Base-by-base conservation (phyloP, 495 filamentous ascomycete genomes). In the Penicillium herquei region DNA sequence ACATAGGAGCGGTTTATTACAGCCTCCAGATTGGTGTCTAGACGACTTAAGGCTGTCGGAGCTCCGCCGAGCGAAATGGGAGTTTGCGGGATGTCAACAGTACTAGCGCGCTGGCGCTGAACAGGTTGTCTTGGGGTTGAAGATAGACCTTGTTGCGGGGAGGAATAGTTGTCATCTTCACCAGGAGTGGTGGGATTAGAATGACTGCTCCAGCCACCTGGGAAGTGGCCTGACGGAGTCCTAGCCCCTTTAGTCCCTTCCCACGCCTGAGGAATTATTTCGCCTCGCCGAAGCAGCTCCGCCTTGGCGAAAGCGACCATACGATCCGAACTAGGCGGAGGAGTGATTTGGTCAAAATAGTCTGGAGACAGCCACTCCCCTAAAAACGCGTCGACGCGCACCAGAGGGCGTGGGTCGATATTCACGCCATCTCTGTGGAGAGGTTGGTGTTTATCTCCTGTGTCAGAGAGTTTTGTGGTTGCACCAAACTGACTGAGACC, bases 361-460 rank as follows among this genome's bases (percentile, higher is more conserved):
- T 91, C 87, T 5, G 90, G 90, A 5, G 87, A 87, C 40, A 98
- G 78, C 94, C 94, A 99, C 75, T 99, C 94, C 13, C 95, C 95
- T 3, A 98, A 80, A 66, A 92, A 95, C 0, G 95, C 87, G 71
- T 98, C 95, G 7, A 98, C 80, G 1, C 94, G 87, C 47, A 98
- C 59, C 9, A 71, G 56, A 47, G 69, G 67, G 33, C 72, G 67
- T 11, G 55, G 49, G 35, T 59, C 64, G 10, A 51, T 33, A 39
- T 54, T 58, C n/a, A 48, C 52, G 9, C 52, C 61, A 13, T 46
- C 43, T 33, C 11, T 13, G 14, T 3, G 43, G 43, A 26, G 11
- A 7, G 6, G 7, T 6, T 49, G 34, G 2, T 10, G 2, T 9
- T 9, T 37, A 37, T 37, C 54, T 16, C 52, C 57, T 13, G 49